A percentile compares a stretch with the other conserved stretches of the same genome.
phyloP scores from a whole-genome alignment of 1,284 basidiomycete genomes.

The Heterobasidion irregulare region DNA sequence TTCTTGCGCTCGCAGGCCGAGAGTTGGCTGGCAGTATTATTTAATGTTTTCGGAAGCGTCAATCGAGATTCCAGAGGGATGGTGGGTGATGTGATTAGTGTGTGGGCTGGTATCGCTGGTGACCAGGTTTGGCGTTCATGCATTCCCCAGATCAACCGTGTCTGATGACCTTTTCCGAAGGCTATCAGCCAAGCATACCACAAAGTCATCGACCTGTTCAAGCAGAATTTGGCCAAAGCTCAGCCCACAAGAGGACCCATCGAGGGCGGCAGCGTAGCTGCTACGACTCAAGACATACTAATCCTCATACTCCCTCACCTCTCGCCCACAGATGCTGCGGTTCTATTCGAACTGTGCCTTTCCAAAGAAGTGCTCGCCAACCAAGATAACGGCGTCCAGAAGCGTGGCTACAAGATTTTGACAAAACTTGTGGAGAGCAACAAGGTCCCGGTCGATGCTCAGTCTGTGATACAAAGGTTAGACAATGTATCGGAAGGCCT shows the following conservation, averaged over 20 bases:
- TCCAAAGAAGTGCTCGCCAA: constrained; percentile 55
- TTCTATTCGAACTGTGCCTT: constrained; percentile 60
- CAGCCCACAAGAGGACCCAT: constrained; percentile 26
- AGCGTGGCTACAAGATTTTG: constrained; percentile 90
- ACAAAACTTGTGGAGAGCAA: constrained; percentile 61
- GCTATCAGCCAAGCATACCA: constrained; percentile 76
- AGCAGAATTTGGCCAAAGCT: constrained; percentile 50
- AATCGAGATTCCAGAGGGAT: constrained; percentile 69
- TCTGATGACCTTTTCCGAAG: constrained; percentile 23
- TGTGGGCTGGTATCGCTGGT: constrained; percentile 82
- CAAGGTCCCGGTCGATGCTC: constrained; percentile 48
- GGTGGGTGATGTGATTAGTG: constrained; percentile 84
- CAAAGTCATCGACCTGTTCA: constrained; percentile 76
- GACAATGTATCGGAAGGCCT: constrained; percentile 61
- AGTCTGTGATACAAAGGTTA: constrained; percentile 54
- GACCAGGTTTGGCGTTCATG: constrained; percentile 41
- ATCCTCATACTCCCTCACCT: constrained; percentile 79
- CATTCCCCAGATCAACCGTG: background rate
- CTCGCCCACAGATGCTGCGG: constrained; percentile 47
- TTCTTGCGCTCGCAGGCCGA: constrained; percentile 78
- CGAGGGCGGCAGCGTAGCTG: constrained; percentile 46
- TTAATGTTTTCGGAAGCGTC: constrained; percentile 93
- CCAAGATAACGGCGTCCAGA: constrained; percentile 86
- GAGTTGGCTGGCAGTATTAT: constrained; percentile 91
- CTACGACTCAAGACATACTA: constrained; percentile 87